These are phyloP conservation scores for Cadophora gregata DNA, from an alignment of 2,329 filamentous ascomycete genomes.

Conservation along the genomic window DNA sequence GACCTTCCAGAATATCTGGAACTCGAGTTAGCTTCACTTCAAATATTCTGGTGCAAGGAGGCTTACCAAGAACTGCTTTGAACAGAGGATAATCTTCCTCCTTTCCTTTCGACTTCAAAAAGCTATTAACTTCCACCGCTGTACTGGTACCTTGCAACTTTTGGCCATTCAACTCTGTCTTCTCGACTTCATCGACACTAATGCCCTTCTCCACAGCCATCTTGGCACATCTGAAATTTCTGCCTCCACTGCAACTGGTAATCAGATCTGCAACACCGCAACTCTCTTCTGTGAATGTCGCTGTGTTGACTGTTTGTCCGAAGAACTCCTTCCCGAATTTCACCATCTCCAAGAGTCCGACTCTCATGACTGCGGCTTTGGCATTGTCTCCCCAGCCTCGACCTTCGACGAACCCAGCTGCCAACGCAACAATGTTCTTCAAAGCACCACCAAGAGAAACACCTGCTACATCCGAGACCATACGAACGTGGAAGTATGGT, in stretches of 20 bases:
- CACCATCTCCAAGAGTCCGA: conserved; percentile 95
- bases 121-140: conserved; percentile 87
- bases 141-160: conserved; percentile 95
- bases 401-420: conserved; percentile 93
- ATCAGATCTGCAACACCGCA: conserved; percentile 95
- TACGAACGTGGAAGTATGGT: conserved; percentile 95
- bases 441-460: conserved; percentile 93
- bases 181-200: conserved; percentile 85
- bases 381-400: conserved; percentile 98
- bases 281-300: conserved; percentile 96
- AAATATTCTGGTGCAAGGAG: background rate
- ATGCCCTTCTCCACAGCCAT: conserved; percentile 81
- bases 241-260: conserved; percentile 88
- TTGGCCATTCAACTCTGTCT: conserved; percentile 90
- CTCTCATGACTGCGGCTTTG: conserved; percentile 97
- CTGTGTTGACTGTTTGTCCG: conserved; percentile 75
- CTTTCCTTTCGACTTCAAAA: conserved; percentile 77
- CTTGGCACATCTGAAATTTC: conserved; percentile 94
- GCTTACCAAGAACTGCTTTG: conserved; percentile 73
- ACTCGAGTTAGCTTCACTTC: conserved; percentile 29
- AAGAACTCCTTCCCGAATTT: conserved; percentile 96
- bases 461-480: conserved; percentile 94
- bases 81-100: conserved; percentile 91
- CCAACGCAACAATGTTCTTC: conserved; percentile 96
- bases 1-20: conserved; percentile 71